Percentiles rank a stretch among this genome's conserved stretches.
These are phyloP conservation scores for Exophiala sp. DNA, from an alignment of 2,329 filamentous ascomycete species.

Conservation along the genomic window DNA sequence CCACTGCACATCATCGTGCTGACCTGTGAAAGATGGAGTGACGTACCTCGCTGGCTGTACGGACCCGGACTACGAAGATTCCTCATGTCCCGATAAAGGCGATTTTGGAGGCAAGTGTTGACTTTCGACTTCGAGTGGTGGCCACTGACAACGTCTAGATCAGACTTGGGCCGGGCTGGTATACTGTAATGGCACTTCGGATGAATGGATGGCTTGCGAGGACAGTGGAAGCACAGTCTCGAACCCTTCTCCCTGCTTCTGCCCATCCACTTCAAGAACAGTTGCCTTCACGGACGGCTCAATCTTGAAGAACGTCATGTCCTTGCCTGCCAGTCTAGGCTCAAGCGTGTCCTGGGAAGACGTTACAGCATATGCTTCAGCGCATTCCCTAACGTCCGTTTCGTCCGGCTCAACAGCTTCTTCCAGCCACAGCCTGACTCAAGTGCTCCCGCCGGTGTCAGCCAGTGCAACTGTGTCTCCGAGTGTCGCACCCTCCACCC, in stretches of 20 bases:
- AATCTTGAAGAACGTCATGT: conserved; percentile 18
- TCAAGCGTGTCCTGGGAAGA: conserved; percentile 18
- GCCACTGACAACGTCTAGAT: conserved; percentile 5
- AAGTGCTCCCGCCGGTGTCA: neutral
- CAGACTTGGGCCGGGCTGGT: conserved; percentile 24
- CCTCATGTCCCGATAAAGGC: conserved; percentile 23
- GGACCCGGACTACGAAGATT: conserved; percentile 23
- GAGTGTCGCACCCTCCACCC: neutral
- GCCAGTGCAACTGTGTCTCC: neutral
- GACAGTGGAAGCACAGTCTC: conserved; percentile 16
- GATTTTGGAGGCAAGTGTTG: conserved; percentile 8
- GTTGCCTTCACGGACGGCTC: conserved; percentile 20
- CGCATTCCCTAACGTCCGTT: conserved; percentile 2
- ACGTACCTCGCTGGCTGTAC: conserved; percentile 29
- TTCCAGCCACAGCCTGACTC: neutral
- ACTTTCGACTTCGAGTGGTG: neutral
- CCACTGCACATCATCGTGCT: neutral
- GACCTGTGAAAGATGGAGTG: conserved; percentile 16
- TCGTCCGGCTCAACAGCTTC: neutral
- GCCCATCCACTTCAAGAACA: conserved; percentile 15
- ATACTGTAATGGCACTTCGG: conserved; percentile 24
- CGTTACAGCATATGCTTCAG: conserved; percentile 10
- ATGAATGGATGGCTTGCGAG: conserved; percentile 24
- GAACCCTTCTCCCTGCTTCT: conserved; percentile 19
- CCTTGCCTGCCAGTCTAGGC: conserved; percentile 14